Percentiles rank a stretch among this genome's conserved stretches.
Conservation (phyloP, 2,329 filamentous ascomycete species). For the Penicillium thymicola region DNA sequence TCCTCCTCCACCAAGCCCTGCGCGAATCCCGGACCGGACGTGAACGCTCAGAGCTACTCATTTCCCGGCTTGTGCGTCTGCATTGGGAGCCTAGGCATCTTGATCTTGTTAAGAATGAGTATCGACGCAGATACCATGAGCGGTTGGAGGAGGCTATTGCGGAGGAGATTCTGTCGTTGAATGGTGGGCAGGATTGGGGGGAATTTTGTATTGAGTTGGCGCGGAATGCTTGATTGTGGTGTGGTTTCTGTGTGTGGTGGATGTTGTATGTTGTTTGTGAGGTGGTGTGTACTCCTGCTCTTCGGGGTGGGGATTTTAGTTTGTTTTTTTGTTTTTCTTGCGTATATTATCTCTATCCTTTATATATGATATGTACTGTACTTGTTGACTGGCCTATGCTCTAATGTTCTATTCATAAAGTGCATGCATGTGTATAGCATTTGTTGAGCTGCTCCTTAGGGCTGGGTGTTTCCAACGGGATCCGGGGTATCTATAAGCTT, state of each 20-base stretch:
- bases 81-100: slow-evolving; percentile 91
- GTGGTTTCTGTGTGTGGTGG: neutral
- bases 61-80: slow-evolving; percentile 79
- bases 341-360: neutral
- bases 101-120: slow-evolving; percentile 74
- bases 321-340: neutral
- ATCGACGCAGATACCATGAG: slow-evolving; percentile 69
- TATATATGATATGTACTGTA: neutral
- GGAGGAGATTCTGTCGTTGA: slow-evolving; percentile 64
- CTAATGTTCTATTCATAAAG: neutral
- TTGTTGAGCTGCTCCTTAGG: neutral
- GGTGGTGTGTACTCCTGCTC: neutral
- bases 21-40: slow-evolving; percentile 66
- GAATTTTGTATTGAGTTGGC: slow-evolving; percentile 68
- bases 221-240: slow-evolving; percentile 24
- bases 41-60: slow-evolving; percentile 81
- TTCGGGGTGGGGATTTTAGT: neutral
- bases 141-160: slow-evolving; percentile 74
- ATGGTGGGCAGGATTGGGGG: slow-evolving; percentile 60
- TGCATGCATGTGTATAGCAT: neutral
- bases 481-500: no score
- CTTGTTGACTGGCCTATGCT: neutral
- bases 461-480: neutral
- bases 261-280: neutral
- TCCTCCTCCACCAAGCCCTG: slow-evolving; percentile 87